phyloP scores from a whole-genome alignment of 257 asterid genomes.

The Fraxinus quadrangulata region DNA sequence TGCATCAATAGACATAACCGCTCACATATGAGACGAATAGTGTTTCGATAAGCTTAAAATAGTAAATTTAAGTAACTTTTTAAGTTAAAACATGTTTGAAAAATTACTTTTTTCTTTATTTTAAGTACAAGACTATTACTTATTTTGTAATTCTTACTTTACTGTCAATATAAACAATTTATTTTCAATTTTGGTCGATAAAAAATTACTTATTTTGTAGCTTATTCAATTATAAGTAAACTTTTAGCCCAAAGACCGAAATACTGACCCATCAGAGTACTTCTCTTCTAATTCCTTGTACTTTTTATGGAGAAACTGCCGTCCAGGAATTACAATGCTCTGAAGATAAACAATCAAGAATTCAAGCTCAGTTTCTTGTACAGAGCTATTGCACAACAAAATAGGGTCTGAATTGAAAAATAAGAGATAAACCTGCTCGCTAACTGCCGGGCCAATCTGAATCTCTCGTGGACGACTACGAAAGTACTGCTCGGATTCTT shows the following conservation, averaged over 20 bases:
- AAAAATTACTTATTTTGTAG: slow-evolving; percentile 1
- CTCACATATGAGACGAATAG: neutral
- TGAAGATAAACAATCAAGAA: slow-evolving; percentile 20
- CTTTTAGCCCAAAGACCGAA: neutral
- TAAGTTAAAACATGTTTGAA: neutral
- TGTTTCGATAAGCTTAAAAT: neutral
- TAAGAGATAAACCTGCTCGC: slow-evolving; percentile 40
- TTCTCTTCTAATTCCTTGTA: slow-evolving; percentile 42
- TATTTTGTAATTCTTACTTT: neutral
- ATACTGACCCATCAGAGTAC: slow-evolving; percentile 43
- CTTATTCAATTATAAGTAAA: neutral
- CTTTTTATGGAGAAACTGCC: slow-evolving; percentile 35
- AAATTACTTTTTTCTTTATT: no score
- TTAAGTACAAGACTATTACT: neutral
- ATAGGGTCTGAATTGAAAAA: neutral
- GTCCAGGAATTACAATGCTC: slow-evolving; percentile 45
- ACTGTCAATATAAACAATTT: neutral
- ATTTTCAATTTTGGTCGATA: neutral
- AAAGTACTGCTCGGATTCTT: slow-evolving; percentile 50
- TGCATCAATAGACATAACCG: neutral
- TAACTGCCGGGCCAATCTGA: slow-evolving; percentile 52
- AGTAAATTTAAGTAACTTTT: no score
- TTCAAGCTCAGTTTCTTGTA: slow-evolving; percentile 1
- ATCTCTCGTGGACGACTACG: slow-evolving; percentile 54
- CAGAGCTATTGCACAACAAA: slow-evolving; percentile 1